Evolutionary conservation across 768 basidiomycete genomes (phyloP), one percentile per base, ranked within the genome.

Genomic region (Flagelloscypha sp.): DNA sequence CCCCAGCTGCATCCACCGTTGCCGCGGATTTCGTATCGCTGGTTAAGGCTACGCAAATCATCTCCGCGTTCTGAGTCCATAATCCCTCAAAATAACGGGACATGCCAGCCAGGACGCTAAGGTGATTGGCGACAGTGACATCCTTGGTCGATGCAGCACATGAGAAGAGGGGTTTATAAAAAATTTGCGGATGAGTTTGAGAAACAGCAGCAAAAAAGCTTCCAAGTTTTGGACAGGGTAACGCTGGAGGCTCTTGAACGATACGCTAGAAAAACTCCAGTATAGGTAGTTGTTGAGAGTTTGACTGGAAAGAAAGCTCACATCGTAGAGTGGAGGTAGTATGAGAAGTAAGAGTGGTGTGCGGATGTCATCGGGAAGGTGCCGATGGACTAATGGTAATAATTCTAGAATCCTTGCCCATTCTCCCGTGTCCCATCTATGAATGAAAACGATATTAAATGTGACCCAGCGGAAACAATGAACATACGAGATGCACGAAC

Each of bases 91-190:
- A 57, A 47, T 73, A 71, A 20, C 62, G 66, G 4, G 72, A 61
- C 36, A 81, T 45, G 2, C 70, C 62, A 10, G 62, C 57, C 30
- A 86, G 50, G 3, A 67, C 62, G 29, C 72, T 67, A 1, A 84
- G 65, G 41, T 83, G 72, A 35, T 70, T 73, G 8, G 73, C 62
- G 7, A 82, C 62, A 8, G 69, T 63, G n/a, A 70, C 48, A 36
- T 76, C 76, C 45, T 79, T 80, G 27, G 65, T 62, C 1, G 80
- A 75, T 2, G 74, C 73, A 0, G 84, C 79, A 41, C 80, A 83
- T 0, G 66, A 56, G 47, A 86, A 83, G 6, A 87, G 55, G 0
- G 80, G 78, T 49, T 77, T 82, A 61, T 74, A 85, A 55, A 87
- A 84, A 0, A 76, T 41, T 33, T 69, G 75, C 0, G 82, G 83